These are phyloP conservation scores for Xerocomus brunneocitrinus DNA, from an alignment of 768 basidiomycete species.

Conservation along the genomic window DNA sequence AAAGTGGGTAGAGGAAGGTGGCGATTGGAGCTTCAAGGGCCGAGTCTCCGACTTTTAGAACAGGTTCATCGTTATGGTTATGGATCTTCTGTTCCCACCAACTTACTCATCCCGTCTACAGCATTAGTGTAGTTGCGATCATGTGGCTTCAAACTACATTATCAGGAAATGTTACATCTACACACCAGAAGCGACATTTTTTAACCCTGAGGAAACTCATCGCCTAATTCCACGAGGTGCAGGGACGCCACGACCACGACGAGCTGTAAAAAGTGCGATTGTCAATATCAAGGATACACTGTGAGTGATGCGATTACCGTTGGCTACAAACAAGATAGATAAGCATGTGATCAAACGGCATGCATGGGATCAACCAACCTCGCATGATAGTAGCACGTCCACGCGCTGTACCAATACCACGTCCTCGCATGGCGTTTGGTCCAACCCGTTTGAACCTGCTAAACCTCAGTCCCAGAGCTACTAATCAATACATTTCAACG, in stretches of 20 bases:
- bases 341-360: conserved; percentile 7
- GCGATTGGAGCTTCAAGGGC: conserved; percentile 91
- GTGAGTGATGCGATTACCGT: conserved; percentile 47
- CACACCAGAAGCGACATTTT: conserved; percentile 5
- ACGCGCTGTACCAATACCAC: conserved; percentile 98
- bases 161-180: conserved; percentile 13
- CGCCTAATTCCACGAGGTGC: conserved; percentile 77
- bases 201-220: conserved; percentile 34
- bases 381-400: conserved; percentile 98
- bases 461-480: conserved; percentile 8
- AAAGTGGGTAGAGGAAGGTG: conserved; percentile 47
- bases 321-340: conserved; percentile 48
- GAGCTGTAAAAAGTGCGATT: conserved; percentile 45
- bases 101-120: not conserved
- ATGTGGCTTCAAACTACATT: conserved; percentile 3
- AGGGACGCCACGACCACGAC: conserved; percentile 81
- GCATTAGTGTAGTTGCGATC: not conserved
- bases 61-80: conserved; percentile 1
- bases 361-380: conserved; percentile 50
- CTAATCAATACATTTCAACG: conserved; percentile 29
- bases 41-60: conserved; percentile 78
- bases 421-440: conserved; percentile 96
- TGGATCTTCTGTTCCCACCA: not conserved
- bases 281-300: conserved; percentile 11
- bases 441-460: conserved; percentile 97